A percentile compares a stretch with the other conserved stretches of the same genome.
Conservation (phyloP, 2,329 filamentous ascomycete species). For the Pseudogymnoascus sp. region DNA sequence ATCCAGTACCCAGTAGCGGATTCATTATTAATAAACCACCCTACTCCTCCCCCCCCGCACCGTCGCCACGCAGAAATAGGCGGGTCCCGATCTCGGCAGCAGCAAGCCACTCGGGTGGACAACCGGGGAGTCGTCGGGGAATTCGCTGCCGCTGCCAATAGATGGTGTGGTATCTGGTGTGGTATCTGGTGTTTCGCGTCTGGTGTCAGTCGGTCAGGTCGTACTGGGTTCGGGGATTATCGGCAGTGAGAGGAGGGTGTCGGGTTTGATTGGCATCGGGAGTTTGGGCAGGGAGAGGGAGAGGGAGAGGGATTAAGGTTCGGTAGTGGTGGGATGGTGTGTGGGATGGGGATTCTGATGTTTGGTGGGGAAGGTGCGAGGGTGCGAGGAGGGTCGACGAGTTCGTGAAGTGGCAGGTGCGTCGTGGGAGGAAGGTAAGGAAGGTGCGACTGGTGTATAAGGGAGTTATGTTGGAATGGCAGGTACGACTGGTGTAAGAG, state of each 20-base stretch:
- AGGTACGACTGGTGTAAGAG: neutral
- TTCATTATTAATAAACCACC: neutral
- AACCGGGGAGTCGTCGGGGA: neutral
- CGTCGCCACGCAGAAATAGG: neutral
- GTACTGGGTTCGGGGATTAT: neutral
- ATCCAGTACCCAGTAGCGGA: neutral
- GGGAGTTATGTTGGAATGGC: neutral
- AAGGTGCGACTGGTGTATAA: no score
- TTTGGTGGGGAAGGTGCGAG: neutral
- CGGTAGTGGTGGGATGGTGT: neutral
- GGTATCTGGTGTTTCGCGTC: neutral
- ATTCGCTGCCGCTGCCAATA: neutral
- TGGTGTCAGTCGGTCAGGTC: neutral
- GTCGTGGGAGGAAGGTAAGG: neutral
- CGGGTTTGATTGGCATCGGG: neutral
- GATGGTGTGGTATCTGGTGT: neutral
- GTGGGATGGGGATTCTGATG: neutral
- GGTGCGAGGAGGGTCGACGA: neutral
- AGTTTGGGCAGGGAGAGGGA: neutral
- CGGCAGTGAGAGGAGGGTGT: neutral
- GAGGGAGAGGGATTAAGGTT: neutral
- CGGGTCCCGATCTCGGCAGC: neutral
- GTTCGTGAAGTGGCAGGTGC: neutral
- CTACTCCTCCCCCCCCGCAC: neutral
- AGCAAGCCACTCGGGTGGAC: neutral